Evolutionary conservation across 352 stramenopile species (phyloP).

Genomic region (Phytophthora palmivora): DNA sequence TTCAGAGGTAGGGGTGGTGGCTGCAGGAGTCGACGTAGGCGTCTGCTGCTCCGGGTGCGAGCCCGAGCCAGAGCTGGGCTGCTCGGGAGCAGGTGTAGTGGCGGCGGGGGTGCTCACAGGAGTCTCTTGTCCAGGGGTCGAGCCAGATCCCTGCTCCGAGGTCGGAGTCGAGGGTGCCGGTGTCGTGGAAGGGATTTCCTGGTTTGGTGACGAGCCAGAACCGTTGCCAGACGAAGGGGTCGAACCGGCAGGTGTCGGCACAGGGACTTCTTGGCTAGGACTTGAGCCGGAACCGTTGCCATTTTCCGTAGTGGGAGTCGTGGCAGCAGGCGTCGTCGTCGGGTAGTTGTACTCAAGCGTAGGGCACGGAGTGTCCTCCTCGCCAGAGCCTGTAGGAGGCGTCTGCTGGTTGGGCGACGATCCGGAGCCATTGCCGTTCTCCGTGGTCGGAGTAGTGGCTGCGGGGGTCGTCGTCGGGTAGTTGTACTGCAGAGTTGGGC

Average conservation of each 20-base stretch:
- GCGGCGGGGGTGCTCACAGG: conserved; percentile 20
- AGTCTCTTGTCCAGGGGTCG: conserved; percentile 7
- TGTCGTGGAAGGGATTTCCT: neutral
- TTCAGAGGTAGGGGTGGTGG: too few relatives aligned
- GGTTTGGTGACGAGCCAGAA: neutral
- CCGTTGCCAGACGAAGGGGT: too few relatives aligned
- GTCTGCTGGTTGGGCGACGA: neutral
- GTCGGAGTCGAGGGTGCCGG: too few relatives aligned
- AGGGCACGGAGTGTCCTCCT: conserved; percentile 29
- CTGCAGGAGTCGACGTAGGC: neutral
- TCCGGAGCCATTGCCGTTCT: neutral
- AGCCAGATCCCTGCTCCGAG: neutral
- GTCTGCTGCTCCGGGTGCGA: conserved; percentile 17
- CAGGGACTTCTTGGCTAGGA: neutral
- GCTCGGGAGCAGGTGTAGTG: conserved; percentile 4
- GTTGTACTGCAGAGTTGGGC: neutral
- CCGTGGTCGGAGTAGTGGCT: too few relatives aligned
- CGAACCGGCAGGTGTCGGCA: too few relatives aligned
- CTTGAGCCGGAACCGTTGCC: conserved; percentile 2
- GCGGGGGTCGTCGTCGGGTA: neutral
- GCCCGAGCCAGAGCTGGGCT: neutral
- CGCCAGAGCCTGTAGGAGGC: neutral
- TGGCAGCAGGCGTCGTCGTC: conserved; percentile 9
- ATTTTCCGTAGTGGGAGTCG: conserved; percentile 4
- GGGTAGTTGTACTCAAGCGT: conserved; percentile 30